Conservation (phyloP, 768 basidiomycete genomes). For the Russula emetica region DNA sequence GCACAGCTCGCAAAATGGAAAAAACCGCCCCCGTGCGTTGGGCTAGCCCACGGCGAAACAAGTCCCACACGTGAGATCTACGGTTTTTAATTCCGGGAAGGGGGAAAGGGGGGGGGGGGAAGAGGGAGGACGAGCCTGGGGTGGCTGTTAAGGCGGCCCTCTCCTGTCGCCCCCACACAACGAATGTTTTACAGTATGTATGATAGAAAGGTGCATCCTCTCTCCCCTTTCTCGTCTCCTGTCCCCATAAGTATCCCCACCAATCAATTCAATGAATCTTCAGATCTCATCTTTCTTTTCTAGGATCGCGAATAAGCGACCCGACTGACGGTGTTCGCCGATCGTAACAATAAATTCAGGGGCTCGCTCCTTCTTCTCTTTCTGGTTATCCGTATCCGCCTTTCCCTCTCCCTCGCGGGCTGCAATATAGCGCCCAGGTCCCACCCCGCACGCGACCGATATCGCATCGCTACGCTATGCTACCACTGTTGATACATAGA, state of each 20-base stretch:
- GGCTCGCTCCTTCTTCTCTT: background rate
- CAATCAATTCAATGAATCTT: background rate
- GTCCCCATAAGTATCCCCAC: too few species aligned
- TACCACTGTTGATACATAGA: background rate
- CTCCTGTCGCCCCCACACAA: background rate
- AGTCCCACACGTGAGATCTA: background rate
- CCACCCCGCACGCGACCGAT: background rate
- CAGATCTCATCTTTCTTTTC: conserved; percentile 10
- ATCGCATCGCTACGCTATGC: background rate
- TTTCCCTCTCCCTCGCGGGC: background rate
- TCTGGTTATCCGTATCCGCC: background rate
- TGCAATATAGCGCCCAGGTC: background rate
- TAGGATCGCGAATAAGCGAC: background rate
- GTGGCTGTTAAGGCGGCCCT: background rate
- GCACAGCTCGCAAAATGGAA: background rate
- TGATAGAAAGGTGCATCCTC: too few species aligned
- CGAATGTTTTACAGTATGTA: too few species aligned
- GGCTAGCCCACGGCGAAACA: background rate
- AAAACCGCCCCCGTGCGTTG: background rate
- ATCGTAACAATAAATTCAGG: conserved; percentile 24
- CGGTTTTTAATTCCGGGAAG: background rate
- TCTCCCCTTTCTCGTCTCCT: too few species aligned
- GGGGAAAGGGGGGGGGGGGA: too few species aligned
- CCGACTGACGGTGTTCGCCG: conserved; percentile 13
- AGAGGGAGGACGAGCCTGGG: too few species aligned